Evolutionary conservation across 2,329 filamentous ascomycete species (phyloP).

Genomic region (Alternaria brassicae): DNA sequence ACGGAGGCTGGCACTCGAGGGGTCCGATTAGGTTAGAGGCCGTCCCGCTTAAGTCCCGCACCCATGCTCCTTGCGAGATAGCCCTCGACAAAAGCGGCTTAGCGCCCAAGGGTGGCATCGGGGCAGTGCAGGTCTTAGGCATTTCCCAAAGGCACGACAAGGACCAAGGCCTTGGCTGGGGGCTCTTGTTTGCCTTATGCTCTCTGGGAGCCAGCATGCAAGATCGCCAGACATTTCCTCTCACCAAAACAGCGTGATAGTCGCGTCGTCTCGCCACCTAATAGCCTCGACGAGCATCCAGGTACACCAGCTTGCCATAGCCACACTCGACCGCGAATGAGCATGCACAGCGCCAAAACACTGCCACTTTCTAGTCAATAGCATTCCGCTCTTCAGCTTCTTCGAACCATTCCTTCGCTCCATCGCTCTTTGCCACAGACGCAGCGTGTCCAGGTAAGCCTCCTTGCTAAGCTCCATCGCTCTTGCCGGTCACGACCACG

Average conservation of each 20-base stretch:
- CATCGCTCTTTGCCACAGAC: conserved; percentile 2
- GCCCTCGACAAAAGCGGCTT: not conserved
- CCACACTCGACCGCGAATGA: conserved; percentile 12
- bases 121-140: conserved; percentile 11
- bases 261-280: not conserved
- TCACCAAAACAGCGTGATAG: not conserved
- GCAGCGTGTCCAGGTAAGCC: conserved; percentile 6
- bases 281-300: not conserved
- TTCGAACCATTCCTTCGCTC: not conserved
- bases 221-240: not conserved
- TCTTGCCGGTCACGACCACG: not conserved
- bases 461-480: conserved; percentile 7
- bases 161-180: not conserved
- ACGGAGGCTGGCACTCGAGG: conserved; percentile 3
- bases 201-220: not conserved
- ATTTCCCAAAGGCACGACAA: conserved; percentile 6
- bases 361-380: conserved; percentile 11
- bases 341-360: conserved; percentile 13
- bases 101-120: not conserved
- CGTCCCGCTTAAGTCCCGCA: conserved; percentile 2
- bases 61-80: conserved; percentile 2
- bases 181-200: not conserved
- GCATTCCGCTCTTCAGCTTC: conserved; percentile 8
- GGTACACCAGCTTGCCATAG: conserved; percentile 5
- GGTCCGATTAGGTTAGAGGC: conserved; percentile 1